A percentile compares a stretch with the other conserved stretches of the same genome.
Evolutionary conservation across 2,329 filamentous ascomycete genomes (phyloP).

Genomic region (Macrophomina pseudophaseolina): DNA sequence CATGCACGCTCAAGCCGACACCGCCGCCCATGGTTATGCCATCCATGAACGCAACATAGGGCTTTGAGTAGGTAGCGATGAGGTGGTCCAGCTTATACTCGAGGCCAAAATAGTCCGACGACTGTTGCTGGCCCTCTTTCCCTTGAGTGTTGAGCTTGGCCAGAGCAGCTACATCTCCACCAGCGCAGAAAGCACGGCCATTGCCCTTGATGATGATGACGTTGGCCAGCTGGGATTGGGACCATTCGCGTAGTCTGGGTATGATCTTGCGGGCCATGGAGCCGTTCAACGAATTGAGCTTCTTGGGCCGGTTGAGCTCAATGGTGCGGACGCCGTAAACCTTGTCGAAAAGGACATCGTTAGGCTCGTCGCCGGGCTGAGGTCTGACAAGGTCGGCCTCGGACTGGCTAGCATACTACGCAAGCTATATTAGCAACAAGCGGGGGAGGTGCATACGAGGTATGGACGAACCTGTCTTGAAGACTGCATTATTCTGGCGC

Average conservation of each 20-base stretch:
- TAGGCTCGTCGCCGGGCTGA: conserved; percentile 71
- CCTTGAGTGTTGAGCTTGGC: conserved; percentile 74
- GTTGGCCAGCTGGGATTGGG: conserved; percentile 92
- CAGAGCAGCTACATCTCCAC: conserved; percentile 84
- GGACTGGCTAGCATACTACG: conserved; percentile 29
- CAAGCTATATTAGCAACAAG: not conserved
- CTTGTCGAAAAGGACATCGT: conserved; percentile 92
- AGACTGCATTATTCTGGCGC: conserved; percentile 70
- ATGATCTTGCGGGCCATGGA: conserved; percentile 97
- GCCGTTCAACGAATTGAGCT: conserved; percentile 88
- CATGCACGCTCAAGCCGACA: conserved; percentile 91
- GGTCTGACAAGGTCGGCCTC: conserved; percentile 53
- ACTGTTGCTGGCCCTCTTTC: conserved; percentile 71
- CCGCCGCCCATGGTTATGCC: conserved; percentile 98
- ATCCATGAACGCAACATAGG: conserved; percentile 94
- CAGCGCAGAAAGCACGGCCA: conserved; percentile 87
- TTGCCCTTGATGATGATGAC: conserved; percentile 90
- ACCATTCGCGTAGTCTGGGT: conserved; percentile 88
- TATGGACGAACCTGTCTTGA: conserved; percentile 54
- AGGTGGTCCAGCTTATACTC: conserved; percentile 97
- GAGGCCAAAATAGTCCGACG: conserved; percentile 84
- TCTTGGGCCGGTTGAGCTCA: conserved; percentile 90
- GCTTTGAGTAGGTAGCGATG: conserved; percentile 92
- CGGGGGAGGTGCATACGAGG: not conserved
- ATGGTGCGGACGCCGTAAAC: conserved; percentile 89